Conservation (phyloP, 225 moss, liverwort and hornwort species). For the Physcomitrellopsis africana region DNA sequence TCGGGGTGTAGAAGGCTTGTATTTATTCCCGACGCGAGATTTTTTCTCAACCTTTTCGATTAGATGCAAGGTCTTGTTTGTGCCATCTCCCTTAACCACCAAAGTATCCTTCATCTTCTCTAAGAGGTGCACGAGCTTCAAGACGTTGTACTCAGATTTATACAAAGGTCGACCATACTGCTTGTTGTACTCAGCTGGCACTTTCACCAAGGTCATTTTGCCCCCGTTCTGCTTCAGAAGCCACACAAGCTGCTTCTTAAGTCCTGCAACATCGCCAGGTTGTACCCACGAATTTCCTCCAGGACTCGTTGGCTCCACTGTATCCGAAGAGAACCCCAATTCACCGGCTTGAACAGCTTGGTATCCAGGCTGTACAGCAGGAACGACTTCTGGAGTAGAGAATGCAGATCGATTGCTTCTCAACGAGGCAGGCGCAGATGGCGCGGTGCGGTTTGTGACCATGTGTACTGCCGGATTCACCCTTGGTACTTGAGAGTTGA, state of each 20-base stretch:
- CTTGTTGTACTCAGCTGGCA: slow-evolving; percentile 75
- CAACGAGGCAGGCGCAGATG: slow-evolving; percentile 17
- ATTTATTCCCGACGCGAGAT: slow-evolving; percentile 53
- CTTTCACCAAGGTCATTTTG: slow-evolving; percentile 65
- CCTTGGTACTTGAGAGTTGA: slow-evolving; percentile 29
- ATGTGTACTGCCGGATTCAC: slow-evolving; percentile 3
- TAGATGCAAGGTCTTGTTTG: slow-evolving; percentile 50
- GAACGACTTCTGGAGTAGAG: slow-evolving; percentile 34
- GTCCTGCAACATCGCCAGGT: slow-evolving; percentile 51
- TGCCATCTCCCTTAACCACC: slow-evolving; percentile 59
- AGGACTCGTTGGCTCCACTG: slow-evolving; percentile 43
- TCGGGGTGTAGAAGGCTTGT: slow-evolving; percentile 48
- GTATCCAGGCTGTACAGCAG: background rate
- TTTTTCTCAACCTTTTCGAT: slow-evolving; percentile 45
- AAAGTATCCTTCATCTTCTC: slow-evolving; percentile 79
- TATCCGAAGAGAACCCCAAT: slow-evolving; percentile 33
- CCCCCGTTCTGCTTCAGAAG: slow-evolving; percentile 58
- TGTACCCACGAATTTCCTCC: slow-evolving; percentile 52
- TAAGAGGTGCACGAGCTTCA: slow-evolving; percentile 60
- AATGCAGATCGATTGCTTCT: slow-evolving; percentile 38
- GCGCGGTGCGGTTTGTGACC: slow-evolving; percentile 7
- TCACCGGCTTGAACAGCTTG: slow-evolving; percentile 25
- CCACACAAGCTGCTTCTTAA: slow-evolving; percentile 73
- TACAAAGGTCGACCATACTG: slow-evolving; percentile 58
- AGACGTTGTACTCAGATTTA: slow-evolving; percentile 56